These are phyloP conservation scores for Cyclostephanos invisitatus DNA, from an alignment of 108 stramenopile genomes.

Conservation along the genomic window DNA sequence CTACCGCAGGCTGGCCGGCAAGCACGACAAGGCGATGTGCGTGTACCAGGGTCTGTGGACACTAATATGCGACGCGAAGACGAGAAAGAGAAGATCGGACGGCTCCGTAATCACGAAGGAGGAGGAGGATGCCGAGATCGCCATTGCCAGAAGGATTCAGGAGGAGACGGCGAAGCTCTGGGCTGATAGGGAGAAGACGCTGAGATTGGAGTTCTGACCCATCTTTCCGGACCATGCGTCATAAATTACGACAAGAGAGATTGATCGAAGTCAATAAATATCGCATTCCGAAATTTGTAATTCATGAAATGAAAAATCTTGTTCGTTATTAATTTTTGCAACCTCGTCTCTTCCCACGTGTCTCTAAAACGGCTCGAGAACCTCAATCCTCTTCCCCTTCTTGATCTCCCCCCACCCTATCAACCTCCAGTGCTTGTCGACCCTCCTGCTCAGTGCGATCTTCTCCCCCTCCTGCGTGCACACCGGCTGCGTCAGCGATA, in stretches of 20 bases:
- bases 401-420: slow-evolving; percentile 96
- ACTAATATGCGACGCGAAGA: slow-evolving; percentile 30
- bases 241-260: not conserved
- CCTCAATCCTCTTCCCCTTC: slow-evolving; percentile 83
- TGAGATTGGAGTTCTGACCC: not conserved
- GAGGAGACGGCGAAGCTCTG: slow-evolving; percentile 7
- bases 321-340: not conserved
- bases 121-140: slow-evolving; percentile 11
- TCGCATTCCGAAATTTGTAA: not conserved
- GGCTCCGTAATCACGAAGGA: slow-evolving; percentile 29
- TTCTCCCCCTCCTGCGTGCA: slow-evolving; percentile 99
- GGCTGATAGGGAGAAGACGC: slow-evolving; percentile 4
- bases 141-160: not conserved
- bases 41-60: slow-evolving; percentile 24
- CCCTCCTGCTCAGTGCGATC: slow-evolving; percentile 97
- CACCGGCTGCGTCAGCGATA: slow-evolving; percentile 97
- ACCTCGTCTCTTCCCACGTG: not conserved
- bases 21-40: slow-evolving; percentile 11
- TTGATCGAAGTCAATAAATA: too few species aligned
- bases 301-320: not conserved
- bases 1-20: slow-evolving; percentile 4
- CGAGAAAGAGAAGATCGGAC: slow-evolving; percentile 20
- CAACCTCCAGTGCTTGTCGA: slow-evolving; percentile 99
- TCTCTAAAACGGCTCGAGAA: slow-evolving; percentile 54
- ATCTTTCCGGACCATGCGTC: not conserved